Evolutionary conservation across 352 stramenopile genomes (phyloP).

Genomic region (Phytophthora megakarya): DNA sequence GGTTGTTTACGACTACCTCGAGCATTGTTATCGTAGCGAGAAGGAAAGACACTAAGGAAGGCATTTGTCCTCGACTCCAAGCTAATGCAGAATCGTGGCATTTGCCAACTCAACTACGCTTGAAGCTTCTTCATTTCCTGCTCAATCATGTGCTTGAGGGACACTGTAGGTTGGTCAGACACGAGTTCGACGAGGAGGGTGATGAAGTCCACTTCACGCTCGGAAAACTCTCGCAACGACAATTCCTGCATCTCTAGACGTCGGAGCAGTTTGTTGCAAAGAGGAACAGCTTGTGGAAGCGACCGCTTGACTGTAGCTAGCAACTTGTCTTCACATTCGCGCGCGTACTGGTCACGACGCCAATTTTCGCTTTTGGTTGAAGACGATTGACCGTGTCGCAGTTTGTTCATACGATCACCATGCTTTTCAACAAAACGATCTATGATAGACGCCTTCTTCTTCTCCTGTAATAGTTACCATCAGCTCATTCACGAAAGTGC

Average conservation of each 20-base stretch:
- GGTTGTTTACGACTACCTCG: constrained; percentile 15
- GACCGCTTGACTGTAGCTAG: constrained; percentile 60
- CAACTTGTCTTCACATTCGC: constrained; percentile 64
- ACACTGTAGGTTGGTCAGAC: constrained; percentile 66
- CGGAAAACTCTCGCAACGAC: constrained; percentile 69
- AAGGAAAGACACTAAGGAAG: constrained; percentile 45
- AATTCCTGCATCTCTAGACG: constrained; percentile 78
- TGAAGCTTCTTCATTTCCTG: constrained; percentile 68
- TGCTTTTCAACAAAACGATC: constrained; percentile 84
- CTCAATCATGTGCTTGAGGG: constrained; percentile 74
- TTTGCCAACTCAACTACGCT: constrained; percentile 23
- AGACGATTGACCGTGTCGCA: constrained; percentile 28
- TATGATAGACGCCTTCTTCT: constrained; percentile 77
- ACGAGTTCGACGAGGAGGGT: constrained; percentile 78
- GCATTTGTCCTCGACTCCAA: constrained; percentile 15
- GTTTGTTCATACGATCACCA: constrained; percentile 65
- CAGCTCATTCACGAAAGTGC: background rate
- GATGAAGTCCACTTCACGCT: constrained; percentile 83
- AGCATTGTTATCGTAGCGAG: constrained; percentile 47
- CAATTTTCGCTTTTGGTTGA: constrained; percentile 27
- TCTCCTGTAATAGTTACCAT: constrained; percentile 39
- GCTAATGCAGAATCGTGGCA: constrained; percentile 32
- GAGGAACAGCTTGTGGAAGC: constrained; percentile 66
- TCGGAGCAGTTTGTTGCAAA: constrained; percentile 71
- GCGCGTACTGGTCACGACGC: constrained; percentile 45